These are phyloP conservation scores for Lanmaoa pseudosensibilis DNA, from an alignment of 768 basidiomycete genomes.

Conservation along the genomic window DNA sequence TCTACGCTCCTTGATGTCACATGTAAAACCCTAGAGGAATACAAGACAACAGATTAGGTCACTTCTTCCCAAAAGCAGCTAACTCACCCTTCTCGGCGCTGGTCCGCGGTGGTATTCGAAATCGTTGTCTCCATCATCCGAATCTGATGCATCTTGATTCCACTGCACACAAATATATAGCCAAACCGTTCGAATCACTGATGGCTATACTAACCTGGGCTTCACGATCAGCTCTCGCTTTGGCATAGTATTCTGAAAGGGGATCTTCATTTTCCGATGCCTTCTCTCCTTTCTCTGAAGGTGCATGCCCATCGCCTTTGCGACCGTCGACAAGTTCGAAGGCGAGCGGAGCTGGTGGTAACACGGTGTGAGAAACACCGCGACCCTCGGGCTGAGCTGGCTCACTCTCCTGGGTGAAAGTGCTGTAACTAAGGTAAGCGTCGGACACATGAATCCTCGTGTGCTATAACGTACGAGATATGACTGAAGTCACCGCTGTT, in stretches of 20 bases:
- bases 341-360: slow-evolving; percentile 29
- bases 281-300: neutral
- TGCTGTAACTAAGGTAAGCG: slow-evolving; percentile 28
- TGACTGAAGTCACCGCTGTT: slow-evolving; percentile 39
- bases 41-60: neutral
- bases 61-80: neutral
- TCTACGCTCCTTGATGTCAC: slow-evolving; percentile 50
- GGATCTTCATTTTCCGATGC: slow-evolving; percentile 44
- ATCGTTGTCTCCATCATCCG: slow-evolving; percentile 34
- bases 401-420: slow-evolving; percentile 37
- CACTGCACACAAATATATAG: slow-evolving; percentile 22
- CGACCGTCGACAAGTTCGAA: slow-evolving; percentile 3
- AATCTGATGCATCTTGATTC: slow-evolving; percentile 37
- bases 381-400: neutral
- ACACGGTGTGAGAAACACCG: slow-evolving; percentile 13
- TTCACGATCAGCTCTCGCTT: slow-evolving; percentile 52
- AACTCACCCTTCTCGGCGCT: slow-evolving; percentile 33
- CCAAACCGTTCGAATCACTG: neutral
- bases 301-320: slow-evolving; percentile 1
- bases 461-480: slow-evolving; percentile 44
- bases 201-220: slow-evolving; percentile 36
- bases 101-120: slow-evolving; percentile 18
- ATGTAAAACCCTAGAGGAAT: slow-evolving; percentile 57
- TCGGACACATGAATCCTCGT: neutral
- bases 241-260: slow-evolving; percentile 61